These are phyloP conservation scores for Sugiyamaella pinicola DNA, from an alignment of 1,139 yeast genomes.

Conservation along the genomic window DNA sequence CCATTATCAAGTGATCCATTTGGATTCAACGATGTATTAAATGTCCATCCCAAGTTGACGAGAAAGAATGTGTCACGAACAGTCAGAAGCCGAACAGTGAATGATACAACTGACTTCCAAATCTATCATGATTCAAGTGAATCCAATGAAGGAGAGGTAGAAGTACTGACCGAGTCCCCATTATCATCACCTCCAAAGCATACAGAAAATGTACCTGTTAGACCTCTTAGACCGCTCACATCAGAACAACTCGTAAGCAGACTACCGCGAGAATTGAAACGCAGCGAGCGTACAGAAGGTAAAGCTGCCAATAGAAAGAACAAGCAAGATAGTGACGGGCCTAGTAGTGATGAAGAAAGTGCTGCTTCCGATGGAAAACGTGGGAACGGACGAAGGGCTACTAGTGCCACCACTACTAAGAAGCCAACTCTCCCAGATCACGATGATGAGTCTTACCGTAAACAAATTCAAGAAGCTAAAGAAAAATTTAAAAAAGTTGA, in stretches of 20 bases:
- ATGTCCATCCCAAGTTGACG: constrained; percentile 7
- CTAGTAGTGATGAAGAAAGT: background rate
- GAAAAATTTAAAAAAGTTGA: constrained; percentile 26
- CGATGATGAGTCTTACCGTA: background rate
- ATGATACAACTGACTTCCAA: background rate
- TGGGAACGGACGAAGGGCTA: background rate
- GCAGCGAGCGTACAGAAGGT: background rate
- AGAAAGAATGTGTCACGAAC: constrained; percentile 1
- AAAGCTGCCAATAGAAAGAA: background rate
- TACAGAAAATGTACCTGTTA: background rate
- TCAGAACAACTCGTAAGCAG: constrained; percentile 2
- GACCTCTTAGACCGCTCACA: background rate
- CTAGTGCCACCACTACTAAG: background rate
- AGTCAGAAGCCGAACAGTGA: background rate
- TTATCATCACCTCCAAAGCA: constrained; percentile 5
- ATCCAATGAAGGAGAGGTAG: background rate
- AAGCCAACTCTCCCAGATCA: background rate
- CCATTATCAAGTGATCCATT: constrained; percentile 20
- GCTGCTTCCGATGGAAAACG: background rate
- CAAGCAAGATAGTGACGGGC: background rate
- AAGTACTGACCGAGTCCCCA: background rate
- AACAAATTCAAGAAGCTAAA: constrained; percentile 11
- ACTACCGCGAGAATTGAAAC: constrained; percentile 8
- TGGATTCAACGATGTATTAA: constrained; percentile 21
- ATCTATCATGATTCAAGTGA: constrained; percentile 15